These are phyloP conservation scores for Achaetomiella virescens DNA, from an alignment of 495 filamentous ascomycete genomes.

Conservation along the genomic window DNA sequence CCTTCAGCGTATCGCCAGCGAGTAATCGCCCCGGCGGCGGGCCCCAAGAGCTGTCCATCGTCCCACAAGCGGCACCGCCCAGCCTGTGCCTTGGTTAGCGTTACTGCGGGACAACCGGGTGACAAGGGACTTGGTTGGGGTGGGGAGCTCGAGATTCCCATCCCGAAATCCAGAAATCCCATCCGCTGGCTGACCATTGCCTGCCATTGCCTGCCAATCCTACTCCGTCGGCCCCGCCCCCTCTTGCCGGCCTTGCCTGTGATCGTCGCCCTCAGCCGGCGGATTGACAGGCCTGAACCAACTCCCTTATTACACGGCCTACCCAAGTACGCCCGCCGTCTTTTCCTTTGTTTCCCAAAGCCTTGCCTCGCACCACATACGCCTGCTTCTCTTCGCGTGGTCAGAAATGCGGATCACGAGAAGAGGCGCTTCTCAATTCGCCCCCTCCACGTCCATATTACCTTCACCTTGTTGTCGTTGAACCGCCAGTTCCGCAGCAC, in stretches of 20 bases:
- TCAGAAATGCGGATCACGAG: too few relatives aligned
- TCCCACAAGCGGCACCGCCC: not conserved
- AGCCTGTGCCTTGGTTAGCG: not conserved
- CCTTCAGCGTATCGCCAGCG: not conserved
- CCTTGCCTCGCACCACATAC: not conserved
- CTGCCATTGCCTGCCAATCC: constrained; percentile 17
- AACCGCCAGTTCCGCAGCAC: too few relatives aligned
- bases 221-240: constrained; percentile 1
- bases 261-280: not conserved
- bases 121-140: not conserved
- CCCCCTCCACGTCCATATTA: not conserved
- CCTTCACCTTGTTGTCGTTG: not conserved
- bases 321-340: not conserved
- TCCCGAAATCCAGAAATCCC: constrained; percentile 22
- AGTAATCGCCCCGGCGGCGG: not conserved
- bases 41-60: not conserved
- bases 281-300: constrained; percentile 1
- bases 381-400: too few relatives aligned
- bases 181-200: too few relatives aligned
- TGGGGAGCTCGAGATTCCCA: constrained; percentile 14
- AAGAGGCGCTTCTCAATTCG: too few relatives aligned
- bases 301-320: not conserved
- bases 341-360: not conserved
- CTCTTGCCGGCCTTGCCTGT: not conserved
- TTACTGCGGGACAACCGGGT: not conserved